Base-by-base conservation (phyloP, 1,139 yeast genomes). In the Pichia sp. region DNA sequence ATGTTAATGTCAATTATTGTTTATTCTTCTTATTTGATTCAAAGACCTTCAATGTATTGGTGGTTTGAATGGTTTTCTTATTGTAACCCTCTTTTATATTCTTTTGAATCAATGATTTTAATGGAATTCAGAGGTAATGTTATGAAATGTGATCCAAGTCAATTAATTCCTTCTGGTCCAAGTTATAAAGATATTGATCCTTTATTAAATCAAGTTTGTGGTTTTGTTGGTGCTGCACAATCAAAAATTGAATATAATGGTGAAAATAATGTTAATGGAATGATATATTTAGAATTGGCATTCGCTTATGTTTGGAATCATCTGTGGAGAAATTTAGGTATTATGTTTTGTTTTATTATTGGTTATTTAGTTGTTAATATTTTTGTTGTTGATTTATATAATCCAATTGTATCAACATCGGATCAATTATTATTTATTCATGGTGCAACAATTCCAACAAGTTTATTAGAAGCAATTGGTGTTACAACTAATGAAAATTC, bases 41-140 rank as follows among this genome's bases (percentile, higher is more conserved):
- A 77, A 58, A 61, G 74, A 47, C 77, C 77, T 8, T 71, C 76
- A 0, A 79, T 79, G 83, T 81, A 74, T 51, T 80, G 80, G 48
- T 79, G 83, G 83, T 78, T 78, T 56, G 72, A 75, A 58, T 80
- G 86, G 86, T 71, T 78, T 36, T 72, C 79, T 3, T 79, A 78
- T 57, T 65, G 76, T 45, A 69, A 79, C 54, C 84, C 85, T 2
- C 60, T 79, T 41, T 64, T 75, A 35, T 80, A 78, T 58, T 78
- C 75, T 2, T 79, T 78, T 55, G 85, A 80, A 59, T 68, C 79
- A 6, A 67, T 79, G 69, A 62, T 79, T 50, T 63, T 74, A 7
- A 69, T 73, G 42, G 83, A 80, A 56, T 79, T 79, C 54, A 81
- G 76, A 58, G 78, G 76, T 7, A 66, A 78, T 48, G 60, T 67